These are phyloP conservation scores for Globisporangium takayamanum DNA, from an alignment of 352 stramenopile genomes.

Conservation along the genomic window DNA sequence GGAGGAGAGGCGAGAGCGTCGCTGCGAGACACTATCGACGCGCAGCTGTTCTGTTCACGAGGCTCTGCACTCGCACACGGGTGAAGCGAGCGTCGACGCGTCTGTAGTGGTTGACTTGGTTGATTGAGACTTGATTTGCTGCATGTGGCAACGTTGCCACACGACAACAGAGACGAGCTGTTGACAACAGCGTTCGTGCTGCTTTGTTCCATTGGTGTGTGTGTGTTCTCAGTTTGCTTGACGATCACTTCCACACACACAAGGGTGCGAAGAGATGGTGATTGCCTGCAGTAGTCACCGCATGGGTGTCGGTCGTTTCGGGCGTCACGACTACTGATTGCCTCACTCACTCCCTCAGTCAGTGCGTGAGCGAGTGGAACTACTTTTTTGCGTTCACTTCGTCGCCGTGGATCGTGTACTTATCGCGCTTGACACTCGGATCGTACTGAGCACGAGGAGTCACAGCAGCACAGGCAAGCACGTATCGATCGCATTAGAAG, in stretches of 20 bases:
- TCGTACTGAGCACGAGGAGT: conserved; percentile 47
- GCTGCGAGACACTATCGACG: not conserved
- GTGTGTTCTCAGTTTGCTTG: too few species aligned
- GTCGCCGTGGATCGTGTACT: conserved; percentile 78
- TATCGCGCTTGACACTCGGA: conserved; percentile 64
- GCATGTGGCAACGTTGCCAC: not conserved
- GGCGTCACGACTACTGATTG: too few species aligned
- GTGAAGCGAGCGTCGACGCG: not conserved
- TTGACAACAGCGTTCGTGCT: not conserved
- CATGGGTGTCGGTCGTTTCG: too few species aligned
- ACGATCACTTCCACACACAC: too few species aligned
- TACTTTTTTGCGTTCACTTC: conserved; percentile 43
- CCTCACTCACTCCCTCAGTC: not conserved
- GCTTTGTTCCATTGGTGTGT: not conserved
- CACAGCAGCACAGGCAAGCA: not conserved
- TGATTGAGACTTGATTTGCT: conserved; percentile 7
- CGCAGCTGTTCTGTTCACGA: not conserved
- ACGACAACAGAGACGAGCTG: not conserved
- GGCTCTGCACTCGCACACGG: not conserved
- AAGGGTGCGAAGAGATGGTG: too few species aligned
- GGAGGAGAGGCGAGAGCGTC: not conserved
- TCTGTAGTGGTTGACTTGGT: not conserved
- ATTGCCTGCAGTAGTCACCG: too few species aligned
- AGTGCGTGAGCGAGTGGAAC: not conserved
- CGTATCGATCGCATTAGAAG: not conserved